A percentile compares a stretch with the other conserved stretches of the same genome.
Evolutionary conservation across 129 eudicot genomes (phyloP).

Genomic region (Helichrysum umbraculigerum): DNA sequence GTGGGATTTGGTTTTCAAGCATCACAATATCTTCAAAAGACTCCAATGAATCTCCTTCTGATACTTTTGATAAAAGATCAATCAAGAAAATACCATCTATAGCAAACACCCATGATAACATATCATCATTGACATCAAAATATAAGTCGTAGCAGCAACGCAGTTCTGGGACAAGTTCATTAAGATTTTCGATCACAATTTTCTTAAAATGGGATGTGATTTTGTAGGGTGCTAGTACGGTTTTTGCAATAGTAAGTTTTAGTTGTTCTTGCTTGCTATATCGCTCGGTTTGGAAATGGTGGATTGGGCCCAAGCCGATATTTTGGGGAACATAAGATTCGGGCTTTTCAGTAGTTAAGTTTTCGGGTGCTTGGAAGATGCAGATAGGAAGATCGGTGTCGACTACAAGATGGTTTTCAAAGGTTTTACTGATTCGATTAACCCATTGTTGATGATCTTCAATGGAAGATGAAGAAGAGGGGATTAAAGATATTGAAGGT

Average conservation of each 20-base stretch:
- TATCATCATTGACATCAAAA: slow-evolving; percentile 31
- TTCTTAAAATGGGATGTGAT: slow-evolving; percentile 21
- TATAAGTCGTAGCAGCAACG: slow-evolving; percentile 46
- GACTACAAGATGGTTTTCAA: slow-evolving; percentile 28
- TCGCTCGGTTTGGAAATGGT: slow-evolving; percentile 34
- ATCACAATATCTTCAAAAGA: slow-evolving; percentile 34
- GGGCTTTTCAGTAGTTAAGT: slow-evolving; percentile 23
- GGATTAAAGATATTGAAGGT: slow-evolving; percentile 18
- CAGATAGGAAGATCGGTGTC: slow-evolving; percentile 36
- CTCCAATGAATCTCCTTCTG: slow-evolving; percentile 23
- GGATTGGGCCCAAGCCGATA: slow-evolving; percentile 50
- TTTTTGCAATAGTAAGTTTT: slow-evolving; percentile 30
- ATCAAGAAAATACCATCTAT: slow-evolving; percentile 53
- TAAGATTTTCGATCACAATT: slow-evolving; percentile 33
- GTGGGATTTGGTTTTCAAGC: slow-evolving; percentile 54
- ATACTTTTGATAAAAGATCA: slow-evolving; percentile 23
- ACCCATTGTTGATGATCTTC: slow-evolving; percentile 29
- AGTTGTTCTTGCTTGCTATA: slow-evolving; percentile 35
- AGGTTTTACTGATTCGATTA: slow-evolving; percentile 30
- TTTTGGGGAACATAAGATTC: slow-evolving; percentile 40
- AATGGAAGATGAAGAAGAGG: slow-evolving; percentile 14
- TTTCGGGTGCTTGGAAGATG: slow-evolving; percentile 40
- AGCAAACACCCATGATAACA: slow-evolving; percentile 49
- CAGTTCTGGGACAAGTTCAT: slow-evolving; percentile 29
- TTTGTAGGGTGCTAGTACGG: slow-evolving; percentile 29